These are phyloP conservation scores for Hirsutella thompsonii DNA, from an alignment of 2,329 filamentous ascomycete species.

Conservation along the genomic window DNA sequence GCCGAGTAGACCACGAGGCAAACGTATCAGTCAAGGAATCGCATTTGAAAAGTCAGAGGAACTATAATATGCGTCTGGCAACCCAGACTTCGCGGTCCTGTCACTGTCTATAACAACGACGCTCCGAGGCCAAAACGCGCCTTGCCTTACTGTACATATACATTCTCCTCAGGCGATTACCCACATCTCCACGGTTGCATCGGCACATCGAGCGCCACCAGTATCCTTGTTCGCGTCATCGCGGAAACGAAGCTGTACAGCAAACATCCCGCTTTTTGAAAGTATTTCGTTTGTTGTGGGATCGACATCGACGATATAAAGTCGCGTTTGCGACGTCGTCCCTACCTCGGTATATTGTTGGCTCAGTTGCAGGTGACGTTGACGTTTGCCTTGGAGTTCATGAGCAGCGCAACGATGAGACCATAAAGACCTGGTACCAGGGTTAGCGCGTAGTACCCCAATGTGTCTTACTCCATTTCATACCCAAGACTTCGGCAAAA, in stretches of 20 bases:
- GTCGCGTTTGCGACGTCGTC: conserved; percentile 22
- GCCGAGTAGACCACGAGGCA: no score
- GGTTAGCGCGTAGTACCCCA: not conserved
- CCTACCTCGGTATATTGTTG: conserved; percentile 1
- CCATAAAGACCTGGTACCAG: conserved; percentile 77
- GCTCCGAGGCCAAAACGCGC: conserved; percentile 24
- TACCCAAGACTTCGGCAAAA: conserved; percentile 98
- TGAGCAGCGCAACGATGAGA: conserved; percentile 94
- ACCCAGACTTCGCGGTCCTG: conserved; percentile 27
- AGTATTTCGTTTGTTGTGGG: conserved; percentile 1
- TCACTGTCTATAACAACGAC: conserved; percentile 35
- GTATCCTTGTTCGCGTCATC: conserved; percentile 1
- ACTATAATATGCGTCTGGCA: conserved; percentile 21
- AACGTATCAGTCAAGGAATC: not conserved
- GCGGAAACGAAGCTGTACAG: conserved; percentile 10
- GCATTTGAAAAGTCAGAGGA: not conserved
- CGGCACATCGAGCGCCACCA: not conserved
- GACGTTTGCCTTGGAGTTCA: conserved; percentile 85
- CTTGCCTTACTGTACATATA: conserved; percentile 40
- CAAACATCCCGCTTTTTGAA: conserved; percentile 9
- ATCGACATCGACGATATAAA: conserved; percentile 13
- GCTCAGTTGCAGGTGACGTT: conserved; percentile 44
- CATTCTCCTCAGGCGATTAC: conserved; percentile 10
- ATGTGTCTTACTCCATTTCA: conserved; percentile 13
- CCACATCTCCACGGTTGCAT: not conserved